phyloP scores from a whole-genome alignment of 2,329 filamentous ascomycete species.

The Claviceps sp. region DNA sequence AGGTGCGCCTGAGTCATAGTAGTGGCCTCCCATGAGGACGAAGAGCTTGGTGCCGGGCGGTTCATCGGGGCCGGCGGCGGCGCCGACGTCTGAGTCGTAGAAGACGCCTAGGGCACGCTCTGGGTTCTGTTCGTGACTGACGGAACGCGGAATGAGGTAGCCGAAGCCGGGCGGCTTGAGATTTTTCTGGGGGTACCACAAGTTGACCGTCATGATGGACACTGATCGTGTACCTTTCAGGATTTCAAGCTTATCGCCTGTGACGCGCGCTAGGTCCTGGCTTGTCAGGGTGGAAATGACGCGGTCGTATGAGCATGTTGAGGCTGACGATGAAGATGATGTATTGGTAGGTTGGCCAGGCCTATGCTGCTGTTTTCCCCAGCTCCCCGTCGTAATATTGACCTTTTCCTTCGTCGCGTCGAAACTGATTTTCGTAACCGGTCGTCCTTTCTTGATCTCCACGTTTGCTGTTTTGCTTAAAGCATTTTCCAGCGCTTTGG shows the following conservation, averaged over 20 bases:
- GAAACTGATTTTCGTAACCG: slow-evolving; percentile 34
- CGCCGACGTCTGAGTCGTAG: slow-evolving; percentile 60
- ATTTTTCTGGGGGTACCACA: slow-evolving; percentile 59
- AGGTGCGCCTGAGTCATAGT: slow-evolving; percentile 44
- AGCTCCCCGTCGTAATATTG: slow-evolving; percentile 10
- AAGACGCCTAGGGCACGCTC: slow-evolving; percentile 81
- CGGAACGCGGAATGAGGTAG: slow-evolving; percentile 73
- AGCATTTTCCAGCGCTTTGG: slow-evolving; percentile 36
- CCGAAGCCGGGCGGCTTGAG: slow-evolving; percentile 66
- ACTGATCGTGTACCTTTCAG: slow-evolving; percentile 49
- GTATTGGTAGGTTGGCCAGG: not conserved
- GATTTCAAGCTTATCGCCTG: slow-evolving; percentile 27
- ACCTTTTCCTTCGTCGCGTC: slow-evolving; percentile 24
- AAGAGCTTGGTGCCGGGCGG: slow-evolving; percentile 70
- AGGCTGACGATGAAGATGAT: not conserved
- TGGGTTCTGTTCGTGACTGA: slow-evolving; percentile 59
- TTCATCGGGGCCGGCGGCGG: slow-evolving; percentile 34
- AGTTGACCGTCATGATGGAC: slow-evolving; percentile 83
- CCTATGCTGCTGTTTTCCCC: not conserved
- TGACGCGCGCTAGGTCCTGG: slow-evolving; percentile 27
- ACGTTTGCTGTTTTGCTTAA: slow-evolving; percentile 45
- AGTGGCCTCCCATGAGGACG: slow-evolving; percentile 89
- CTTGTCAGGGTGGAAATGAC: slow-evolving; percentile 52
- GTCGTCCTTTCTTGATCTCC: slow-evolving; percentile 35
- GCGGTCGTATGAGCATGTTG: slow-evolving; percentile 30